A percentile compares a stretch with the other conserved stretches of the same genome.
phyloP scores from a whole-genome alignment of 2,329 filamentous ascomycete genomes.

The Cercospora citrullina region DNA sequence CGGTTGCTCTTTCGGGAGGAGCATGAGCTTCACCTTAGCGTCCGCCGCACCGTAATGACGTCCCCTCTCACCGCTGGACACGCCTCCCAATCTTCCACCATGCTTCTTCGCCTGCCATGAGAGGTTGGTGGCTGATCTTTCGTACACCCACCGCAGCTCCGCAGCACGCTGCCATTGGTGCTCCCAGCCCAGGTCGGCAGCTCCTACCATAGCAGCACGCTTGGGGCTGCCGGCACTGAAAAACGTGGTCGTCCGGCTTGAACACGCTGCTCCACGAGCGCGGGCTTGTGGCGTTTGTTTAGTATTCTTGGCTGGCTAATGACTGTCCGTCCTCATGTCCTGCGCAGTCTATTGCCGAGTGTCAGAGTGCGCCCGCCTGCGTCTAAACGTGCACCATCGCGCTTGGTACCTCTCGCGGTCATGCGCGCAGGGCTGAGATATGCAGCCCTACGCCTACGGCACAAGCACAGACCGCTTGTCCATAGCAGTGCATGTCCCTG shows the following conservation, averaged over 20 bases:
- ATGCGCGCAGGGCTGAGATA: conserved; percentile 3
- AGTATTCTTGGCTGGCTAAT: conserved; percentile 10
- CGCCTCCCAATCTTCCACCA: background rate
- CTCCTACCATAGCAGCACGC: background rate
- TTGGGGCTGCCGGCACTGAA: background rate
- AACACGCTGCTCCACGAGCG: background rate
- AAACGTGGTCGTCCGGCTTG: conserved; percentile 6
- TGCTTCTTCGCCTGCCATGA: background rate
- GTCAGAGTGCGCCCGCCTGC: background rate
- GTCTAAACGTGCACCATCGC: conserved; percentile 2
- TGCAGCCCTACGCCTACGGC: conserved; percentile 11
- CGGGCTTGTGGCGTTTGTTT: background rate
- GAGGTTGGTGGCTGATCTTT: background rate
- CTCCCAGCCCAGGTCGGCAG: background rate
- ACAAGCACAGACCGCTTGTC: conserved; percentile 11
- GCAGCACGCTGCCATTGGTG: background rate
- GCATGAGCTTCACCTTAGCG: background rate
- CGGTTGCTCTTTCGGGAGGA: conserved; percentile 12
- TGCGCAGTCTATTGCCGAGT: background rate
- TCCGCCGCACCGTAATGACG: conserved; percentile 2
- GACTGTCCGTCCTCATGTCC: background rate
- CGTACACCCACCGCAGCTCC: background rate
- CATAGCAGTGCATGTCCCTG: conserved; percentile 14
- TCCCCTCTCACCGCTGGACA: conserved; percentile 4
- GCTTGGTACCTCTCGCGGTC: conserved; percentile 3